These are phyloP conservation scores for Pelagophyceae sp. DNA, from an alignment of 352 stramenopile species.

Conservation along the genomic window DNA sequence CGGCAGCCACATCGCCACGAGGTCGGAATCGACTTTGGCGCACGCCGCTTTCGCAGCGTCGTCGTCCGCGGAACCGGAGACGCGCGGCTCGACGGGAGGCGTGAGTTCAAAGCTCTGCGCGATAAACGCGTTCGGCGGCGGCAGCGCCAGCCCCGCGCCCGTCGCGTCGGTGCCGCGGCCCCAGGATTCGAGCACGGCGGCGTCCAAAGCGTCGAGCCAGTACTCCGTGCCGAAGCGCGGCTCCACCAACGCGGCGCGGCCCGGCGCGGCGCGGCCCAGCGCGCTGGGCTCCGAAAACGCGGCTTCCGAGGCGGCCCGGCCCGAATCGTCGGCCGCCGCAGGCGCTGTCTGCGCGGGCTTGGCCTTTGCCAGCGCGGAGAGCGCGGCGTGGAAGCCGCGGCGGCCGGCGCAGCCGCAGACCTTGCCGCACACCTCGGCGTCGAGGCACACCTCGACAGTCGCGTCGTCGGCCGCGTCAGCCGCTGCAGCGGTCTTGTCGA, in stretches of 20 bases:
- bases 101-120: constrained; percentile 24
- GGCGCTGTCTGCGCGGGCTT: background rate
- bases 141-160: constrained; percentile 24
- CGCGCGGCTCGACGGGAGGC: background rate
- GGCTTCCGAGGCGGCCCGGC: too few species aligned
- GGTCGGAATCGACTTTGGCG: too few species aligned
- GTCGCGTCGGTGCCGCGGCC: background rate
- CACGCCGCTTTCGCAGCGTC: background rate
- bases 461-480: background rate
- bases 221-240: constrained; percentile 18
- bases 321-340: too few species aligned
- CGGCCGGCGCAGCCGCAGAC: background rate
- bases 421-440: background rate
- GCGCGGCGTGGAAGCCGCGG: constrained; percentile 7
- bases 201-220: background rate
- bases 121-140: constrained; percentile 28
- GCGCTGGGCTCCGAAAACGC: background rate
- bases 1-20: too few species aligned
- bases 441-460: too few species aligned
- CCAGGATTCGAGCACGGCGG: background rate
- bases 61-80: background rate
- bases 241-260: background rate
- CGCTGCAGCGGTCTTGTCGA: too few species aligned
- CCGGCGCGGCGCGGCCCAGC: too few species aligned
- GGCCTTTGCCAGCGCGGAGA: background rate